Evolutionary conservation across 176 grass and related monocot species (phyloP), one percentile per base, ranked within the genome.

Genomic region (Zizania latifolia): DNA sequence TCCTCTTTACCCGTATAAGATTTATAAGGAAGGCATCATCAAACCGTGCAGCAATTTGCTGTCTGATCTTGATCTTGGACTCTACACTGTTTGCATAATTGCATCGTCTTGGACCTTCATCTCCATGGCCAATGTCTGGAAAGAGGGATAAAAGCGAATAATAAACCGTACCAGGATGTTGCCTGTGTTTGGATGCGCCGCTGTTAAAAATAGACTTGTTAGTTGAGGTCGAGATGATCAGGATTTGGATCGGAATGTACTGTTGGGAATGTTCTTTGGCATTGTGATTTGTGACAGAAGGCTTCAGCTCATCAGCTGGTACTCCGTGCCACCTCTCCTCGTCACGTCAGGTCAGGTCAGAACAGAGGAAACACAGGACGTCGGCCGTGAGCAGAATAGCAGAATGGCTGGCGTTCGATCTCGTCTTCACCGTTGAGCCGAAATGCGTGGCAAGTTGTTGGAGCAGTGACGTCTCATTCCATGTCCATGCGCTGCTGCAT

Each of bases 21-120:
- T 36, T 83, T 78, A 45, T 55, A 78, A 71, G 73, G 8, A 58
- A 57, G 44, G 10, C 15, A 53, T 6, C 29, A n/a, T n/a, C n/a
- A 72, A 27, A 51, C 10, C 14, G 1, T 38, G n/a, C 17, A 57
- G 12, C 30, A 19, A 36, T 78, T 57, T 17, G 40, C 29, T 21
- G 17, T 58, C 7, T 45, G 61, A 48, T 67, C 13, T 34, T 28
- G 48, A 53, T 21, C 59, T 64, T 74, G 38, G 58, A 50, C 40
- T 35, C 10, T 4, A 13, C 21, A 22, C 59, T 19, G 68, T 44
- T 55, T 78, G 58, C 28, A 29, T 19, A 58, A 35, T 55, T 78
- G 58, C 28, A 29, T 43, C 8, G 27, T 44, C 10, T 37, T 58
- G 36, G 10, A 44, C 27, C 37, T 53, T 5, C 32, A 36, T 36